Percentiles rank a stretch among this genome's conserved stretches.
These are phyloP conservation scores for Bretschneidera sinensis DNA, from an alignment of 345 rosid species.

Conservation along the genomic window DNA sequence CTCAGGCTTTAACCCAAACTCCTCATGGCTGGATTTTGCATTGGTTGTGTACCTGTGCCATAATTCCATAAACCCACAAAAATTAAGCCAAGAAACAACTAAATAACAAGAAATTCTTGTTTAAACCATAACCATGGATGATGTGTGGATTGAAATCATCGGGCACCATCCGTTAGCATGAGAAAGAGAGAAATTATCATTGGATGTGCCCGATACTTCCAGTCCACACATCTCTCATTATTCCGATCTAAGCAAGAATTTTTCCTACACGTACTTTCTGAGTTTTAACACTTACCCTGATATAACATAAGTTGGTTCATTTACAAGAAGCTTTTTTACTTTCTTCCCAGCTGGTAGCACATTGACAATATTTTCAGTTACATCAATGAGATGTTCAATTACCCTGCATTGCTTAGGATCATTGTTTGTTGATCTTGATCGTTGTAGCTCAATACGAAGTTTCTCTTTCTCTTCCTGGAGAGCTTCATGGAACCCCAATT, in stretches of 20 bases:
- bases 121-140: too few relatives aligned
- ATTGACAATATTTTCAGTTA: conserved; percentile 21
- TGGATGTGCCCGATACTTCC: too few relatives aligned
- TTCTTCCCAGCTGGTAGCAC: conserved; percentile 21
- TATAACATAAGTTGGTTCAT: conserved; percentile 22
- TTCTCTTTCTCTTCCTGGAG: conserved; percentile 33
- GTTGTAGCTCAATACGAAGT: conserved; percentile 31
- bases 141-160: too few relatives aligned
- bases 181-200: too few relatives aligned
- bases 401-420: conserved; percentile 35
- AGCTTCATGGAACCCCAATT: conserved; percentile 28
- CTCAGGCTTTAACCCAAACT: conserved; percentile 8
- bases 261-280: too few relatives aligned
- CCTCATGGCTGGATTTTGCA: conserved; percentile 16
- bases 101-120: too few relatives aligned
- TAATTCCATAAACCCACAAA: not conserved
- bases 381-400: conserved; percentile 31
- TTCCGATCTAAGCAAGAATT: too few relatives aligned
- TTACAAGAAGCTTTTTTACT: conserved; percentile 26
- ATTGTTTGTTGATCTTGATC: conserved; percentile 23
- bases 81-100: too few relatives aligned
- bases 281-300: conserved; percentile 22
- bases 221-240: too few relatives aligned
- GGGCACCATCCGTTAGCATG: too few relatives aligned
- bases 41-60: conserved; percentile 21